Evolutionary conservation across 768 basidiomycete species (phyloP).

Genomic region (Naganishia onofrii): DNA sequence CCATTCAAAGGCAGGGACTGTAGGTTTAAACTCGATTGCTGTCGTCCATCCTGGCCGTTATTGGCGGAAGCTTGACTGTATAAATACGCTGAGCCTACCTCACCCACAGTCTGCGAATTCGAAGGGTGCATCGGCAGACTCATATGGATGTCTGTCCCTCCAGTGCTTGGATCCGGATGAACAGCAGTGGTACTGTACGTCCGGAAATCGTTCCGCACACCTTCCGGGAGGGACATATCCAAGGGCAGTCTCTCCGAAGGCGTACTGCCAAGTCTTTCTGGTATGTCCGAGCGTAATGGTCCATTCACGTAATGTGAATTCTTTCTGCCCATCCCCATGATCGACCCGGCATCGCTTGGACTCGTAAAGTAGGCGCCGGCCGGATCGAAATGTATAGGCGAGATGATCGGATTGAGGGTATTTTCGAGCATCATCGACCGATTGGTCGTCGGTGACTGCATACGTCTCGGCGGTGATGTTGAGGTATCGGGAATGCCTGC

Average conservation of each 20-base stretch:
- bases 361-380: conserved; percentile 18
- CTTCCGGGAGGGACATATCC: neutral
- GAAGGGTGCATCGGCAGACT: conserved; percentile 12
- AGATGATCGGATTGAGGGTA: neutral
- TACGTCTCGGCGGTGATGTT: neutral
- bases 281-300: neutral
- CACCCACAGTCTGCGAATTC: conserved; percentile 17
- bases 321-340: neutral
- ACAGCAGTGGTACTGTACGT: conserved; percentile 14
- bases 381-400: neutral
- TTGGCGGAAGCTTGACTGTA: neutral
- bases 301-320: neutral
- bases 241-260: neutral
- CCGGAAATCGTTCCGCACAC: neutral
- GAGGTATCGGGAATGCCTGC: neutral
- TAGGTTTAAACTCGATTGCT: conserved; percentile 36
- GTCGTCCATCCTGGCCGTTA: conserved; percentile 43
- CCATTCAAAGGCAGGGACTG: neutral
- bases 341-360: conserved; percentile 19
- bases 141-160: conserved; percentile 8
- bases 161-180: conserved; percentile 12
- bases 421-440: neutral
- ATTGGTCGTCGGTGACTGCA: neutral
- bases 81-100: conserved; percentile 7
- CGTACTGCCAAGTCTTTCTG: neutral